Evolutionary conservation across 179 eudicot species (phyloP), one percentile per base, ranked within the genome.

Genomic region (Actinidia arguta): DNA sequence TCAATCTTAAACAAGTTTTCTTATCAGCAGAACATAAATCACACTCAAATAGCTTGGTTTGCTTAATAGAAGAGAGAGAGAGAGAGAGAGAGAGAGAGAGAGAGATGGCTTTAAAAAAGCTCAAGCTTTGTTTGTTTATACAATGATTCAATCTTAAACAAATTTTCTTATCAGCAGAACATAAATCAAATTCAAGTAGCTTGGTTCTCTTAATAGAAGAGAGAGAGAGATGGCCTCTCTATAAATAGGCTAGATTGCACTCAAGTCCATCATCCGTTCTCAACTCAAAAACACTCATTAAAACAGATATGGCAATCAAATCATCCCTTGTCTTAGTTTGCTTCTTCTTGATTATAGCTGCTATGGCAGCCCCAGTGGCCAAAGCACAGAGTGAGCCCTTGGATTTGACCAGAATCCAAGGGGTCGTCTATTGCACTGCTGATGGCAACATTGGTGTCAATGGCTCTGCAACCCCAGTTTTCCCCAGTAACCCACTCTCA

Each of bases 381-480:
- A 54, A 85, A 67, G 86, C 86, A 20, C 86, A 80, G n/a, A 27
- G 78, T 85, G 6, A 76, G 81, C 8, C 69, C 61, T 58, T 86
- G 44, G 86, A 83, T 47, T 62, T 87, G 25, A 22, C 85, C 22
- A 13, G 58, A 6, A 80, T 87, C 76, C 76, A 73, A 44, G 90
- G 87, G 42, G 58, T 44, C 22, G 31, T 87, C 4, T 81, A 48
- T 13, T 87, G 90, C 82, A 80, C 82, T 59, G 62, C 61, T 56
- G 73, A 85, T 78, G 87, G 84, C 75, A 77, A 24, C 52, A 48
- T 78, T 22, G 81, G 82, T 42, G 59, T 39, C 78, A 78, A 81
- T 68, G 89, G 85, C 69, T 59, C 84, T 13, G 72, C 86, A 22
- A 83, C 86, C 62, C 90, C 87, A 2, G 86, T 78, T 52, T 87